Evolutionary conservation across 331 rosid genomes (phyloP).

Genomic region (Acacia concinna): DNA sequence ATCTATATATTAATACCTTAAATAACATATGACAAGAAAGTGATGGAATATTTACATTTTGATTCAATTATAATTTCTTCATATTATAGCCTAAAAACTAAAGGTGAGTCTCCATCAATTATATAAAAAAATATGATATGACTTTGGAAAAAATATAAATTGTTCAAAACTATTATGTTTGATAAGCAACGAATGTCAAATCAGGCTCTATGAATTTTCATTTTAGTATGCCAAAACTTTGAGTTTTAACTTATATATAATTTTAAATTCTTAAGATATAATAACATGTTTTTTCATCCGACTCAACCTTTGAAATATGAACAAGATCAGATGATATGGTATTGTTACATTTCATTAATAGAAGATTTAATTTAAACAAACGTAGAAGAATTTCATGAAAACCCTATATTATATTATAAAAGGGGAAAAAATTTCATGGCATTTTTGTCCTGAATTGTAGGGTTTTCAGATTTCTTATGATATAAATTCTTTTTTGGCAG

Average conservation of each 20-base stretch:
- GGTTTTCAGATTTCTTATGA: neutral
- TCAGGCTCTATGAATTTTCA: neutral
- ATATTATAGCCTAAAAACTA: too few species aligned
- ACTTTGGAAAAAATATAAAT: neutral
- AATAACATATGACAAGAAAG: neutral
- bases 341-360: neutral
- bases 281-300: neutral
- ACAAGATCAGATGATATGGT: neutral
- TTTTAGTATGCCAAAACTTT: neutral
- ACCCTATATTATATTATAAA: neutral
- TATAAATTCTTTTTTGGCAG: neutral
- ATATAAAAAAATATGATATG: too few species aligned
- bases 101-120: too few species aligned
- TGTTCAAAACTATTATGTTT: neutral
- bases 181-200: neutral
- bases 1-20: neutral
- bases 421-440: too few species aligned
- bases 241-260: neutral
- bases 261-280: neutral
- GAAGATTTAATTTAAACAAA: neutral
- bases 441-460: neutral
- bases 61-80: too few species aligned
- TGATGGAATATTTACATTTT: too few species aligned
- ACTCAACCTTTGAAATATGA: neutral
- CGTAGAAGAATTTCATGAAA: neutral